Base-by-base conservation (phyloP, 2,329 filamentous ascomycete species). In the Grosmannia clavigera region DNA sequence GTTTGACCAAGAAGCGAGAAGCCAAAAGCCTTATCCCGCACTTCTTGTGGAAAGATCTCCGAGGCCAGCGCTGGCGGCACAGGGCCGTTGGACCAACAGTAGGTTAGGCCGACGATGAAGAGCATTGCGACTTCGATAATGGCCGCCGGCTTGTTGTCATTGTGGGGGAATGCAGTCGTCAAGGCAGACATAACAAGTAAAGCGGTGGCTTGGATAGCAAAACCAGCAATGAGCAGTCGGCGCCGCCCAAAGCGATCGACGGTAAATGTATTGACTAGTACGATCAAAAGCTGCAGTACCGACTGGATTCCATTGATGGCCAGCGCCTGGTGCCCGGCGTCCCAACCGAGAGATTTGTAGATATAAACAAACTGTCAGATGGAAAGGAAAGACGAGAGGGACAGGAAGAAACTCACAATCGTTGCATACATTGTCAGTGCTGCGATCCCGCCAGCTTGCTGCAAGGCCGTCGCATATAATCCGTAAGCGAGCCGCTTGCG, bases 251-350 rank as follows among this genome's bases (percentile, higher is more conserved):
- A 59, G 29, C 58, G 58, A 29, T 60, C 53, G 27, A 60, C 53
- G 53, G 58, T 70, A 25, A 78, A 75, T 57, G 78, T 77, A 16
- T 78, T 73, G 65, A 67, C 67, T 4, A 78, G 70, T 62, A 80
- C 74, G 68, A 79, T 75, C 69, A 78, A 69, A 31, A 86, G 70
- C 58, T 56, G 53, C 38, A 60, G 52, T 19, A 50, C 53, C 35
- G 58, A 55, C 53, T 56, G 58, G 43, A 60, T 60, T 22, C 58
- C 53, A 53, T 60, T 56, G 58, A 60, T 60, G 40, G 53, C n/a
- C 1, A 60, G 43, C 5, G 52, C 46, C 40, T 55, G 58, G 58
- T 59, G 58, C 25, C 58, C 58, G 3, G 35, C 22, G 14, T 59
- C 52, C 58, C 58, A 59, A 29, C 58, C 58, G 40, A 59, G 58